Conservation (phyloP, 139 green algal species). For the Diplosphaera chodatii region DNA sequence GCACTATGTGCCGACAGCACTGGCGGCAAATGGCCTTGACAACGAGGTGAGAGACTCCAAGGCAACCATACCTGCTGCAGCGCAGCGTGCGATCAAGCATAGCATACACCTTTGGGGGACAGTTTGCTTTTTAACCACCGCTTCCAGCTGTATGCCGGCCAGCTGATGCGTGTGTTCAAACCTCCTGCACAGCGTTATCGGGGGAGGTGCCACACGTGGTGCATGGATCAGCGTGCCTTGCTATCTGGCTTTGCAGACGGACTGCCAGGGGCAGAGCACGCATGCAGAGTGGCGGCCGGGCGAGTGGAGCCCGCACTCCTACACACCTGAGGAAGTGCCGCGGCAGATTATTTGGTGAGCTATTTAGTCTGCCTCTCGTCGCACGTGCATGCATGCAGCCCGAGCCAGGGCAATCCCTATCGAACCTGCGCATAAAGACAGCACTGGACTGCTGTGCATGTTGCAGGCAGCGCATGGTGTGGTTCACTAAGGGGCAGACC, state of each 20-base stretch:
- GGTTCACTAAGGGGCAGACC: not conserved
- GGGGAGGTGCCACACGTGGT: too few species aligned
- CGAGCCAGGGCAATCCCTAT: too few species aligned
- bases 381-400: not conserved
- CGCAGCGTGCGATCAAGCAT: too few species aligned
- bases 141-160: too few species aligned
- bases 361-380: not conserved
- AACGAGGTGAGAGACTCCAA: too few species aligned
- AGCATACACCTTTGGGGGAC: too few species aligned
- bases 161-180: too few species aligned
- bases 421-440: not conserved
- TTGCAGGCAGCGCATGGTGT: not conserved
- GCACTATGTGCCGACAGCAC: conserved; percentile 25
- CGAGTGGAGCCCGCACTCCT: not conserved
- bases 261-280: conserved; percentile 19
- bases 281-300: not conserved
- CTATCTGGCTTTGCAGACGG: not conserved
- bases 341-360: not conserved
- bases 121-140: too few species aligned
- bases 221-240: not conserved
- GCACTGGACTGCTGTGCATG: not conserved
- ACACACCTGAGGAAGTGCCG: not conserved
- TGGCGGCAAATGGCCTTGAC: conserved; percentile 17
- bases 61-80: too few species aligned
- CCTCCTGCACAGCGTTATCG: too few species aligned